Conservation (phyloP, 352 stramenopile genomes). For the Phytopythium montanum region DNA sequence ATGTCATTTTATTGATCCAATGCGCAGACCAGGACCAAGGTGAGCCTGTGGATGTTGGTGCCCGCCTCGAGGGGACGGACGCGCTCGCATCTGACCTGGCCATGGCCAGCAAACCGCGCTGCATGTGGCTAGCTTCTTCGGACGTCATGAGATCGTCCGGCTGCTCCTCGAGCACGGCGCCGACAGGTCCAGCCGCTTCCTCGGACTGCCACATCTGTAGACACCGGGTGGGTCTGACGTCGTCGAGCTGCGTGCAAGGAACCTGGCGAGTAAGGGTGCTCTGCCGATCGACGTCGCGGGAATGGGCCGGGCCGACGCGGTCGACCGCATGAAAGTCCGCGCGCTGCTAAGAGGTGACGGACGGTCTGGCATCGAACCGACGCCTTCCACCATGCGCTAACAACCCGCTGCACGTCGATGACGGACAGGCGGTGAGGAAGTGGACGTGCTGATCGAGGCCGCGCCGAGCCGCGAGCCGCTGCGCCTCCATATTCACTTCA, state of each 20-base stretch:
- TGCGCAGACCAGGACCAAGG: constrained; percentile 1
- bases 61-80: too few relatives aligned
- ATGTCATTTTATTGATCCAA: too few relatives aligned
- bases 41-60: constrained; percentile 1
- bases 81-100: background rate
- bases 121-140: constrained; percentile 71
- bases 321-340: constrained; percentile 67
- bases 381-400: background rate
- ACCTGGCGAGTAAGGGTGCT: constrained; percentile 43
- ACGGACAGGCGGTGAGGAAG: constrained; percentile 7
- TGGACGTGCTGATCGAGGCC: constrained; percentile 14
- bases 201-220: too few relatives aligned
- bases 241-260: constrained; percentile 18
- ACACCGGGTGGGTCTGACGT: background rate
- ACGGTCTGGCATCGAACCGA: fast-evolving
- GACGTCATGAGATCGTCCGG: constrained; percentile 40
- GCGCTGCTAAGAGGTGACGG: constrained; percentile 45
- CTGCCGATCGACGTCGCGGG: constrained; percentile 43
- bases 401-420: background rate
- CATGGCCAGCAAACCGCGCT: constrained; percentile 41
- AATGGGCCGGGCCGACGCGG: constrained; percentile 27
- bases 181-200: constrained; percentile 33
- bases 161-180: constrained; percentile 46
- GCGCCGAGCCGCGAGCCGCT: constrained; percentile 3
- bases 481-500: constrained; percentile 68